phyloP scores from a whole-genome alignment of 1,284 basidiomycete species.

The Abortiporus biennis region DNA sequence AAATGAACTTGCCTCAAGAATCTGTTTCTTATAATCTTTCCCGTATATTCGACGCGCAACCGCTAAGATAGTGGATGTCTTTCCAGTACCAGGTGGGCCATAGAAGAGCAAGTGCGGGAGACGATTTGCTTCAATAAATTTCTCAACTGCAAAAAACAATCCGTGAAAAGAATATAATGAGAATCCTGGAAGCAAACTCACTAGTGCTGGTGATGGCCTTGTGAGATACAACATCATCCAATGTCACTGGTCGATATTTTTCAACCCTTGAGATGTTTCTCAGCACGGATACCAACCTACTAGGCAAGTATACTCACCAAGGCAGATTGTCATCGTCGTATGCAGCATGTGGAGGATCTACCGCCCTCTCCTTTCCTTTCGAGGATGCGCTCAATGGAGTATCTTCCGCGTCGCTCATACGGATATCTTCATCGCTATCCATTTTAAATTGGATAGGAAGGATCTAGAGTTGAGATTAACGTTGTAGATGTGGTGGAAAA shows the following conservation, averaged over 20 bases:
- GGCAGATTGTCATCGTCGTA: slow-evolving; percentile 62
- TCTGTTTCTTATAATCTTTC: slow-evolving; percentile 77
- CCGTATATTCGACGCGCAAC: slow-evolving; percentile 94
- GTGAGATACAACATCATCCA: slow-evolving; percentile 93
- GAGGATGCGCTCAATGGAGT: slow-evolving; percentile 28
- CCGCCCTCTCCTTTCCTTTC: slow-evolving; percentile 60
- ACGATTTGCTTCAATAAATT: slow-evolving; percentile 93
- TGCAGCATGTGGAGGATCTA: slow-evolving; percentile 29
- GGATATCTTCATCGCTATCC: slow-evolving; percentile 50
- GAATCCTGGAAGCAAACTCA: slow-evolving; percentile 31
- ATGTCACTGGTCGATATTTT: slow-evolving; percentile 85
- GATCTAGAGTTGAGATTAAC: background rate
- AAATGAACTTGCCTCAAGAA: slow-evolving; percentile 71
- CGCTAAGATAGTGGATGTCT: slow-evolving; percentile 97
- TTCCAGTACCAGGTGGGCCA: slow-evolving; percentile 96
- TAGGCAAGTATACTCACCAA: slow-evolving; percentile 42
- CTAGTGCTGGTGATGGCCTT: slow-evolving; percentile 91
- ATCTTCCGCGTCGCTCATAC: slow-evolving; percentile 41
- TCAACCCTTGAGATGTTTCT: slow-evolving; percentile 70
- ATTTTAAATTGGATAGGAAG: slow-evolving; percentile 29
- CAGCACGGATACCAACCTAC: background rate
- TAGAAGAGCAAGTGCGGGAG: slow-evolving; percentile 96
- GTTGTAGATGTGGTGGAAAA: background rate
- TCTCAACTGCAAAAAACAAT: slow-evolving; percentile 73
- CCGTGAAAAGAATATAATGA: background rate